Evolutionary conservation across 768 basidiomycete genomes (phyloP).

Genomic region (Boletus insuetus): DNA sequence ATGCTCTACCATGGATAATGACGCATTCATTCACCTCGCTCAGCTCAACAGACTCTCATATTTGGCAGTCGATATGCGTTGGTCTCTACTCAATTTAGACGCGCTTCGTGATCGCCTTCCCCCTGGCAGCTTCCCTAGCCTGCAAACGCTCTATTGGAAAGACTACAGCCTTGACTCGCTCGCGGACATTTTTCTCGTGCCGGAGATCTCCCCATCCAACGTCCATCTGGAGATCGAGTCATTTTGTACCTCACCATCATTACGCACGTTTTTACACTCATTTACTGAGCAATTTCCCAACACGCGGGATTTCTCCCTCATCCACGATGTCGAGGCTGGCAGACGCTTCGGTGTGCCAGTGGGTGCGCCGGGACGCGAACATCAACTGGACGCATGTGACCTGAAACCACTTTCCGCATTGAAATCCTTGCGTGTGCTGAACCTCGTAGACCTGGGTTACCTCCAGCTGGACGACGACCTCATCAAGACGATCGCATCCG

Average conservation of each 20-base stretch:
- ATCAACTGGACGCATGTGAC: slow-evolving; percentile 8
- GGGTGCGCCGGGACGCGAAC: slow-evolving; percentile 16
- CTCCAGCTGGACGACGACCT: slow-evolving; percentile 15
- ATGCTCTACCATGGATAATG: slow-evolving; percentile 21
- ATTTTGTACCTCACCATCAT: slow-evolving; percentile 17
- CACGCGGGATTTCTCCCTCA: slow-evolving; percentile 19
- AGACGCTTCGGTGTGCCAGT: slow-evolving; percentile 21
- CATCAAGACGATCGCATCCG: slow-evolving; percentile 15
- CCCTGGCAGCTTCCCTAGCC: slow-evolving; percentile 10
- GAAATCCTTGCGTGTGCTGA: slow-evolving; percentile 11
- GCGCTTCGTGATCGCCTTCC: slow-evolving; percentile 9
- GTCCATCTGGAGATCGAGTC: slow-evolving; percentile 21
- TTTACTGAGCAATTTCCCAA: slow-evolving; percentile 11
- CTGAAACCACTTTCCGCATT: slow-evolving; percentile 16
- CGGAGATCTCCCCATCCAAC: slow-evolving; percentile 5
- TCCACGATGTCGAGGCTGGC: slow-evolving; percentile 17
- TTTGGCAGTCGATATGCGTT: slow-evolving; percentile 23
- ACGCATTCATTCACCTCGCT: slow-evolving; percentile 24
- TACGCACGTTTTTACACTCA: slow-evolving; percentile 12
- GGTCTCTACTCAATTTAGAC: slow-evolving; percentile 17
- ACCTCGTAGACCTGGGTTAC: slow-evolving; percentile 15
- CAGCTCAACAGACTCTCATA: slow-evolving; percentile 18
- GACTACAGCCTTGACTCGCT: slow-evolving; percentile 18
- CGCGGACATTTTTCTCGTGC: slow-evolving; percentile 20
- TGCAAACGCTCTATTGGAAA: slow-evolving; percentile 22